Evolutionary conservation across 345 rosid species (phyloP).

Genomic region (Salix brachista): DNA sequence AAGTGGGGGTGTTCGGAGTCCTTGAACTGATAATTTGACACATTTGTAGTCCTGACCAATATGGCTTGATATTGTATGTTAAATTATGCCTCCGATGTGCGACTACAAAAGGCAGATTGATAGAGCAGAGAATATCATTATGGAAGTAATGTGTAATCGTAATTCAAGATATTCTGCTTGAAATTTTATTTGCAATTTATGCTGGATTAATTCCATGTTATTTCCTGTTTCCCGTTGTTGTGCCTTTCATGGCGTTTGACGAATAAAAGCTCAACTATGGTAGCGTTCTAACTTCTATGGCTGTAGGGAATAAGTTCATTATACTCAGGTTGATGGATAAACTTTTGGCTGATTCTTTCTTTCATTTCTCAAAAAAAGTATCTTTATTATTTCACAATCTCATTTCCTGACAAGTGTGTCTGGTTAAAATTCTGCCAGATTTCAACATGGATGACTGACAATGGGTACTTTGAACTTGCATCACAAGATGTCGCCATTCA

Average conservation of each 20-base stretch:
- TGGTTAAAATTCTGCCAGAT: constrained; percentile 19
- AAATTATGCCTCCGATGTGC: background rate
- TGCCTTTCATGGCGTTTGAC: background rate
- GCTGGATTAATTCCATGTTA: background rate
- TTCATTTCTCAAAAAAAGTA: background rate
- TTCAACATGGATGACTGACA: constrained; percentile 44
- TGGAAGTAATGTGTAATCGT: too few species aligned
- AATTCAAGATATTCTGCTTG: too few species aligned
- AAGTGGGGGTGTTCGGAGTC: background rate
- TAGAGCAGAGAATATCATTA: background rate
- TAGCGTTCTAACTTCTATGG: background rate
- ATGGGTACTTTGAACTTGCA: constrained; percentile 14
- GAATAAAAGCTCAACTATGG: background rate
- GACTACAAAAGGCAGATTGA: background rate
- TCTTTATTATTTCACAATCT: background rate
- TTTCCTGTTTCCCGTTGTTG: background rate
- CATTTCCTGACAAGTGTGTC: background rate
- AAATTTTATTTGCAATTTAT: background rate
- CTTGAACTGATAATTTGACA: background rate
- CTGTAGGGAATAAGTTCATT: background rate
- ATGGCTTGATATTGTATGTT: background rate
- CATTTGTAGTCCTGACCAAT: background rate
- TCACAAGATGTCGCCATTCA: constrained; percentile 28
- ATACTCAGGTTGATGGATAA: background rate
- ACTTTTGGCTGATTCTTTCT: background rate